These are phyloP conservation scores for Curvularia lunata DNA, from an alignment of 2,329 filamentous ascomycete species.

Conservation along the genomic window DNA sequence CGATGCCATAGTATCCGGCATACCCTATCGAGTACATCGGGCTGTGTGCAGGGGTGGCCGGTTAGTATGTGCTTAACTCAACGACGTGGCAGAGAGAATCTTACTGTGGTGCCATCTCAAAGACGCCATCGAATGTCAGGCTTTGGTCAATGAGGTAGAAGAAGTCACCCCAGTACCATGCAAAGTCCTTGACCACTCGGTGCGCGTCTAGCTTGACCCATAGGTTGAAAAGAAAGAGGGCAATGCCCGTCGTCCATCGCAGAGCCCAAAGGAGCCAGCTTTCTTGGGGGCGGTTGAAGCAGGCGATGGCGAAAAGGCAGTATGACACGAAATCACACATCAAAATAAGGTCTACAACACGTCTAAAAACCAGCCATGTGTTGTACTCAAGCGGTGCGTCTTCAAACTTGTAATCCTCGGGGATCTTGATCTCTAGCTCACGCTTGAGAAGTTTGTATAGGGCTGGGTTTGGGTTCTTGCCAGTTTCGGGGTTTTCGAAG, in stretches of 20 bases:
- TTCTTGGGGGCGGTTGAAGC: constrained; percentile 80
- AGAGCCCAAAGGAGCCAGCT: constrained; percentile 69
- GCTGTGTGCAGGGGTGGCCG: constrained; percentile 1
- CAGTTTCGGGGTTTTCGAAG: constrained; percentile 82
- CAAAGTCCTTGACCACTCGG: constrained; percentile 97
- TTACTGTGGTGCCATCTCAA: constrained; percentile 87
- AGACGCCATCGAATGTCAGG: constrained; percentile 96
- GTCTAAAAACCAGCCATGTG: constrained; percentile 95
- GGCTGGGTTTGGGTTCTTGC: constrained; percentile 80
- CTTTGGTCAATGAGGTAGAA: constrained; percentile 99
- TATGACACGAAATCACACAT: constrained; percentile 99
- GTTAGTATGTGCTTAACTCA: constrained; percentile 12
- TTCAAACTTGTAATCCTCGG: constrained; percentile 91
- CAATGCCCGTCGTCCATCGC: constrained; percentile 80
- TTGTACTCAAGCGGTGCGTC: constrained; percentile 97
- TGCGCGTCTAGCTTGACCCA: constrained; percentile 99
- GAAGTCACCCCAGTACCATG: constrained; percentile 99
- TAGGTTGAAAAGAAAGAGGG: constrained; percentile 88
- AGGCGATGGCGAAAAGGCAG: constrained; percentile 92
- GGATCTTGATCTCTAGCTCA: constrained; percentile 94
- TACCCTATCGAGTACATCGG: constrained; percentile 65
- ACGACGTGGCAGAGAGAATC: constrained; percentile 6
- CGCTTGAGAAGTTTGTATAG: constrained; percentile 83
- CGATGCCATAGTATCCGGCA: constrained; percentile 97
- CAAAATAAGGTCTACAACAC: constrained; percentile 93